Evolutionary conservation across 2,329 filamentous ascomycete species (phyloP).

Genomic region (Coniella vitis): DNA sequence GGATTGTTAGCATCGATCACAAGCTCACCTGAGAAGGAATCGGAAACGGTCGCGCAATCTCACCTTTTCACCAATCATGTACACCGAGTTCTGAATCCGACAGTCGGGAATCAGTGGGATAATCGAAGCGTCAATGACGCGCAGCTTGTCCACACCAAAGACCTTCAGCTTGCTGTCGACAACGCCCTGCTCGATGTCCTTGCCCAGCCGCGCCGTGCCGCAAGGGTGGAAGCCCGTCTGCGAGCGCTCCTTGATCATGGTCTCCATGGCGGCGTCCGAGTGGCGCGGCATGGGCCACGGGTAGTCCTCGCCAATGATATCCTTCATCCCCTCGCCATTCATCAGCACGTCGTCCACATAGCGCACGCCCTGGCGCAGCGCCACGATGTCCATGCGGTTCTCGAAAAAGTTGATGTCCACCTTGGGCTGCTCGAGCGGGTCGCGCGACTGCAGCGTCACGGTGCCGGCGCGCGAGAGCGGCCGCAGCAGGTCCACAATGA

Average conservation of each 20-base stretch:
- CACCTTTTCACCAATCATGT: constrained; percentile 51
- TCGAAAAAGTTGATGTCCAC: constrained; percentile 56
- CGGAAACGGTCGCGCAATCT: no score
- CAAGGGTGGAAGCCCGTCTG: constrained; percentile 55
- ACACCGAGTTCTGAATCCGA: constrained; percentile 55
- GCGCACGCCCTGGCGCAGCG: constrained; percentile 50
- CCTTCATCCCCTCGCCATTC: constrained; percentile 49
- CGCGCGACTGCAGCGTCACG: constrained; percentile 47
- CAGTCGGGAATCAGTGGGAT: constrained; percentile 50
- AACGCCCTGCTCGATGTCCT: constrained; percentile 43
- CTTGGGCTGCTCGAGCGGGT: constrained; percentile 51
- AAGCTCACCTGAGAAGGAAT: background rate
- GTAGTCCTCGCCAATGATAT: constrained; percentile 46
- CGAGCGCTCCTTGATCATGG: constrained; percentile 48
- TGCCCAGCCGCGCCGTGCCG: constrained; percentile 46
- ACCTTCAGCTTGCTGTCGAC: constrained; percentile 46
- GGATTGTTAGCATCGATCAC: constrained; percentile 14
- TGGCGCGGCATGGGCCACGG: constrained; percentile 54
- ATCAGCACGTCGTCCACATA: constrained; percentile 51
- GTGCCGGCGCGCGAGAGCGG: constrained; percentile 39
- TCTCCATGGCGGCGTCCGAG: constrained; percentile 49
- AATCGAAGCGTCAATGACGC: constrained; percentile 49
- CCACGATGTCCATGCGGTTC: constrained; percentile 49
- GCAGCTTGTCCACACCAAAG: constrained; percentile 44
- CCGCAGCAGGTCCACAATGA: constrained; percentile 43